A percentile compares a stretch with the other conserved stretches of the same genome.
Conservation (phyloP, 129 eudicot genomes). For the sunflower (Helianthus annuus) region DNA sequence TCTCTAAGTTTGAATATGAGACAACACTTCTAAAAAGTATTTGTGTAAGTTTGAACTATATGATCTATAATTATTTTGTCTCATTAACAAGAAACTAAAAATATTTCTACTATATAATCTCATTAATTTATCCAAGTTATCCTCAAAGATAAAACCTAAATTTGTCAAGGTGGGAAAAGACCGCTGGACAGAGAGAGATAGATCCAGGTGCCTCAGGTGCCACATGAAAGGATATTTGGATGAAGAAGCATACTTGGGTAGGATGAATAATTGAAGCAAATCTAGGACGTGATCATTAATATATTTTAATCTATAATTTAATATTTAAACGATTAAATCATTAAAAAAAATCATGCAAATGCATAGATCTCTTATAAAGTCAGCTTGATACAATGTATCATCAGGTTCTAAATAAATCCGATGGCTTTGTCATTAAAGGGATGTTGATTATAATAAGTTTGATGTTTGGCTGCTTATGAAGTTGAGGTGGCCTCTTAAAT, state of each 20-base stretch:
- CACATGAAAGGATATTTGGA: neutral
- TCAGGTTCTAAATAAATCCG: neutral
- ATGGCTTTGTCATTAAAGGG: neutral
- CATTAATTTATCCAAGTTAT: too few relatives aligned
- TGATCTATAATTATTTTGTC: too few relatives aligned
- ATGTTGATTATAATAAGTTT: constrained; percentile 1
- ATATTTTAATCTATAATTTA: neutral
- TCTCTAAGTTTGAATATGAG: too few relatives aligned
- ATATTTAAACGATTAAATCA: neutral
- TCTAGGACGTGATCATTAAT: neutral
- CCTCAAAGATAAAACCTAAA: too few relatives aligned
- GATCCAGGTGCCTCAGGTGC: neutral
- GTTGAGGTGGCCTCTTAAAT: neutral
- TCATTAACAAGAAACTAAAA: too few relatives aligned
- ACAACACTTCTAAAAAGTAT: too few relatives aligned
- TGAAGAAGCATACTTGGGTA: neutral
- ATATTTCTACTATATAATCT: too few relatives aligned
- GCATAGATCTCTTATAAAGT: too few relatives aligned
- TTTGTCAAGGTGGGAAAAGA: too few relatives aligned
- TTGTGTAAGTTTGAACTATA: too few relatives aligned
- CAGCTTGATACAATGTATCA: neutral
- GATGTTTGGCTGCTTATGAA: neutral
- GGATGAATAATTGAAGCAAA: neutral
- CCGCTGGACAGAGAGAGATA: too few relatives aligned
- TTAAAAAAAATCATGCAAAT: neutral